Base-by-base conservation (phyloP, 1,284 basidiomycete species). In the Apiotrichum gracile region DNA sequence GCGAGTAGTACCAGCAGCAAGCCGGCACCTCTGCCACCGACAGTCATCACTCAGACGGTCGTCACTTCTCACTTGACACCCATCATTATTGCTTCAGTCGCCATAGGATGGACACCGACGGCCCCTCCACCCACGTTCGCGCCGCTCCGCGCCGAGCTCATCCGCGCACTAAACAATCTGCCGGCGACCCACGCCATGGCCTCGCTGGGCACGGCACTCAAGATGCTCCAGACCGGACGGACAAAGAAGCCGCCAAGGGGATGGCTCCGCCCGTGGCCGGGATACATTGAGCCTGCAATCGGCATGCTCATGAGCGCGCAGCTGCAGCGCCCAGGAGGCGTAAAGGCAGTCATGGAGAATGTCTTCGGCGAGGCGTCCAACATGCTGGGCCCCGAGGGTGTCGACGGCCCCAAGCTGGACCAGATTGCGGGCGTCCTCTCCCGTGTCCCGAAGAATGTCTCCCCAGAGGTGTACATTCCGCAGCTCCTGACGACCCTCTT, bases 281-380 rank as follows among this genome's bases (percentile, higher is more conserved):
- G 51, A 12, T 71, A 70, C 45, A 64, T 67, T 2, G 61, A 63
- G 24, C 43, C 56, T 12, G 58, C 63, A 4, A 53, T 68, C 25
- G 57, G 60, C 25, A 59, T 53, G 4, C 54, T 68, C 22, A 60
- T 71, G 57, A 62, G 60, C 24, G 57, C 51, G 17, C 66, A 68
- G 51, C 52, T 70, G 10, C 49, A 62, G 37, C 43, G 67, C 19
- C 61, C 60, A 5, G 65, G 67, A 25, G 70, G 70, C 12, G 62
- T 71, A 0, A 60, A 52, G 24, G 70, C 65, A 0, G 47, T 73
- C 35, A 66, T 73, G 64, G 65, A 67, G 43, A 68, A 68, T 51
- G 60, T 69, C 8, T 61, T 71, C 29, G 69, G 70, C 7, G 68
- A 69, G 38, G 58, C 59, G 14, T 60, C 56, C 1, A 62, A 56